Base-by-base conservation (phyloP, 768 basidiomycete genomes). In the Coprinopsis marcescibilis region DNA sequence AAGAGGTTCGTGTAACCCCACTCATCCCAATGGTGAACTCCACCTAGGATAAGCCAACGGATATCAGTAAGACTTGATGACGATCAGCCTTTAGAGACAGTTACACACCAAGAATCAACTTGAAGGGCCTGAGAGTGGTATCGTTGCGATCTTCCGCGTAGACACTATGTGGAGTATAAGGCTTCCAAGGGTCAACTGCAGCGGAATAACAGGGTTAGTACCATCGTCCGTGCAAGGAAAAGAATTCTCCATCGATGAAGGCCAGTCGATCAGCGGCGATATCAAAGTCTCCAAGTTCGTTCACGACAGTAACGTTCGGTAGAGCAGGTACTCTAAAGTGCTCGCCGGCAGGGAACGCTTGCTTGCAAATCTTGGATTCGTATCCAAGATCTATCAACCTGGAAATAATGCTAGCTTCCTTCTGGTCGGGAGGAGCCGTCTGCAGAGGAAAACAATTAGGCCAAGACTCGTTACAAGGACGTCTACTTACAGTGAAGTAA, bases 231-330 rank as follows among this genome's bases (percentile, higher is more conserved):
- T n/a, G n/a, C n/a, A n/a, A n/a, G n/a, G n/a, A n/a, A n/a, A n/a
- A n/a, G n/a, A n/a, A n/a, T n/a, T 89, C 84, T 7, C 89, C 89
- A 55, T 92, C 89, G 47, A 97, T 87, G 55, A 95, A 81, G 0
- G 92, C 93, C 51, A 97, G 66, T 50, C 84, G 71, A 63, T 93
- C 87, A 12, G 78, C 80, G 14, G 81, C 81, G 45, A 95, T 81
- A 42, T 72, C 78, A 63, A 86, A 97, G 59, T 85, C 85, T n/a
- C 93, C 93, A 3, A 95, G 67, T 3, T 60, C 65, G 55, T 97
- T 97, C 40, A 97, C 90, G 1, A 75, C 78, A 0, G 82, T 85
- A 43, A 95, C 72, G 56, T 94, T 89, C 0, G 93, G 93, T 55
- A 80, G 57, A 1, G 58, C 43, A 0, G 93, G 91, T 1, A 95